phyloP scores from a whole-genome alignment of 2,329 filamentous ascomycete species.

The Emericellopsis atlantica region DNA sequence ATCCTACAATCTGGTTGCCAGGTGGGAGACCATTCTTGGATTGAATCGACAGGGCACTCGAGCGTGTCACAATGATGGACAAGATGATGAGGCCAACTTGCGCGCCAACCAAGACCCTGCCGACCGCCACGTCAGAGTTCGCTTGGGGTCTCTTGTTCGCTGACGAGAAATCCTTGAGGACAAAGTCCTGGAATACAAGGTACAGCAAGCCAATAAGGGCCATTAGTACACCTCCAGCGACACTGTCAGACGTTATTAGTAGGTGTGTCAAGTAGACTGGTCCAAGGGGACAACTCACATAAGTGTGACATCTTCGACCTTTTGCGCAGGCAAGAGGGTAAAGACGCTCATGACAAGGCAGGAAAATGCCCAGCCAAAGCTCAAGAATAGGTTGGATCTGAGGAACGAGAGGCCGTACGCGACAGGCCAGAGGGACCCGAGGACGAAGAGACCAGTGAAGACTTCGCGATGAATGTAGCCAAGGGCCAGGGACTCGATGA shows the following conservation, averaged over 20 bases:
- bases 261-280: background rate
- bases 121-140: constrained; percentile 27
- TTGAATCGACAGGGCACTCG: constrained; percentile 74
- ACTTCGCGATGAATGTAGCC: constrained; percentile 88
- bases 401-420: constrained; percentile 65
- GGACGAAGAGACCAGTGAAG: constrained; percentile 65
- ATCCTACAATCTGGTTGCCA: constrained; percentile 81
- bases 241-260: constrained; percentile 27
- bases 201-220: constrained; percentile 63
- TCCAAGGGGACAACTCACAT: constrained; percentile 42
- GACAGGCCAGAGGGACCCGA: constrained; percentile 67
- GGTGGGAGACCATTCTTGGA: constrained; percentile 72
- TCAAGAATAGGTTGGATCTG: constrained; percentile 48
- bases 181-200: constrained; percentile 61
- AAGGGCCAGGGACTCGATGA: constrained; percentile 78
- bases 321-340: constrained; percentile 77
- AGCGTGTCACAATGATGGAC: constrained; percentile 75
- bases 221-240: constrained; percentile 70
- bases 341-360: constrained; percentile 82
- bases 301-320: constrained; percentile 61
- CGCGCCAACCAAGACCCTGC: constrained; percentile 49
- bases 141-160: constrained; percentile 8
- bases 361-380: constrained; percentile 59
- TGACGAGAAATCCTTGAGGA: constrained; percentile 31
- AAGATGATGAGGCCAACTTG: constrained; percentile 71